phyloP scores from a whole-genome alignment of 2,329 filamentous ascomycete species.

The Phialocephala subalpina region DNA sequence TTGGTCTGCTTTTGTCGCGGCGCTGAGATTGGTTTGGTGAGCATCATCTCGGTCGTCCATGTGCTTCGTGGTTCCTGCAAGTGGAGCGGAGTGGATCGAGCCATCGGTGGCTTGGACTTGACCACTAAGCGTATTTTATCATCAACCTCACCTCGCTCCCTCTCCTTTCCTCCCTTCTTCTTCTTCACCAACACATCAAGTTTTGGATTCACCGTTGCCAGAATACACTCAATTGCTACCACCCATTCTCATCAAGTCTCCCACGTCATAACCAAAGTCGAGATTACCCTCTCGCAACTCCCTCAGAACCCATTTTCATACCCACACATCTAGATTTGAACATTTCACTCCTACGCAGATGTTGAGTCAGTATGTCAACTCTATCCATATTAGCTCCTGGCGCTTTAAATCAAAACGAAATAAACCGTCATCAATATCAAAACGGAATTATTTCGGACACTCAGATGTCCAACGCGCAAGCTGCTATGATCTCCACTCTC shows the following conservation, averaged over 20 bases:
- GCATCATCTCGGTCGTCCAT: not conserved
- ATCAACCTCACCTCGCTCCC: slow-evolving; percentile 17
- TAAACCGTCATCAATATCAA: slow-evolving; percentile 37
- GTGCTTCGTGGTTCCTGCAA: slow-evolving; percentile 8
- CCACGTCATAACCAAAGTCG: slow-evolving; percentile 18
- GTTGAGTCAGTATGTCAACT: slow-evolving; percentile 44
- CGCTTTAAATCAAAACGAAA: slow-evolving; percentile 42
- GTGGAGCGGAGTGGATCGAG: slow-evolving; percentile 24
- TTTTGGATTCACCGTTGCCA: slow-evolving; percentile 22
- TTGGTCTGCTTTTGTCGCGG: not conserved
- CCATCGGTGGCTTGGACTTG: slow-evolving; percentile 12
- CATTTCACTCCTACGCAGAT: slow-evolving; percentile 39
- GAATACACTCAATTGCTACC: slow-evolving; percentile 4
- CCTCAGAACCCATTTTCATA: slow-evolving; percentile 18
- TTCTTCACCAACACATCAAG: slow-evolving; percentile 27
- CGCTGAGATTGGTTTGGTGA: slow-evolving; percentile 11
- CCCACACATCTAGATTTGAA: slow-evolving; percentile 18
- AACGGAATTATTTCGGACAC: slow-evolving; percentile 31
- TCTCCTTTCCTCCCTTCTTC: slow-evolving; percentile 11
- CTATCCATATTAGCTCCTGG: slow-evolving; percentile 42
- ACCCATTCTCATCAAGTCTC: not conserved
- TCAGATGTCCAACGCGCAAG: slow-evolving; percentile 24
- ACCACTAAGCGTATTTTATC: slow-evolving; percentile 22
- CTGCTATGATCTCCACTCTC: slow-evolving; percentile 20
- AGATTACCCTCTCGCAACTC: slow-evolving; percentile 19